Percentiles rank a stretch among this genome's conserved stretches.
phyloP scores from a whole-genome alignment of 331 rosid species.

The Quercus phellos region DNA sequence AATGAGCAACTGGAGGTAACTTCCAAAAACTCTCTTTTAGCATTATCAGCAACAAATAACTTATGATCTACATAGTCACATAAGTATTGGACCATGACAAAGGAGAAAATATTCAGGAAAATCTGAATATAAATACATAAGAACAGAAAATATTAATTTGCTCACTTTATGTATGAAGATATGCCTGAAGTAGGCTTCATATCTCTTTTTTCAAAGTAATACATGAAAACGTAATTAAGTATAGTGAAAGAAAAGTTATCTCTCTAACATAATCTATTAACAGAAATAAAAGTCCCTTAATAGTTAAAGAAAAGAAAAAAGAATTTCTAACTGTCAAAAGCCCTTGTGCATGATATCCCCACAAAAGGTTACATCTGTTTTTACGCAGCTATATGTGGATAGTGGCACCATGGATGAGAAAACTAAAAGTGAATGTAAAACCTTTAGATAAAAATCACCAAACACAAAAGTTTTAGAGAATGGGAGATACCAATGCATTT shows the following conservation, averaged over 20 bases:
- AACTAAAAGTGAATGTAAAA: neutral
- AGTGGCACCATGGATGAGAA: neutral
- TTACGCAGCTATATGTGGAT: neutral
- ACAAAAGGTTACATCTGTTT: neutral
- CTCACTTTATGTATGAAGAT: neutral
- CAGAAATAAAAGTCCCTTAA: neutral
- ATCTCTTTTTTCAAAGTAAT: neutral
- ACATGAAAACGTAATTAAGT: neutral
- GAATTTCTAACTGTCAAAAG: neutral
- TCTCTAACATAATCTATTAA: neutral
- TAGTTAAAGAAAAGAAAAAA: neutral
- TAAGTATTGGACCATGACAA: neutral
- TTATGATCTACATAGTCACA: neutral
- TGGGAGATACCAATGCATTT: neutral
- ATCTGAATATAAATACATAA: no score
- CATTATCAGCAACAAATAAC: neutral
- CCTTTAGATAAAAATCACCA: neutral
- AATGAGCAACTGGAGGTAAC: conserved; percentile 68
- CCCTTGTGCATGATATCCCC: neutral
- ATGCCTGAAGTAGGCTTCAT: neutral
- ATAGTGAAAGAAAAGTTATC: neutral
- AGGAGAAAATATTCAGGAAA: neutral
- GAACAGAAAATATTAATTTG: no score
- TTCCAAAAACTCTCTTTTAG: neutral
- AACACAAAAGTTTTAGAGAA: neutral